A percentile compares a stretch with the other conserved stretches of the same genome.
Conservation (phyloP, 306 rosid genomes). For the Biancaea sappan region DNA sequence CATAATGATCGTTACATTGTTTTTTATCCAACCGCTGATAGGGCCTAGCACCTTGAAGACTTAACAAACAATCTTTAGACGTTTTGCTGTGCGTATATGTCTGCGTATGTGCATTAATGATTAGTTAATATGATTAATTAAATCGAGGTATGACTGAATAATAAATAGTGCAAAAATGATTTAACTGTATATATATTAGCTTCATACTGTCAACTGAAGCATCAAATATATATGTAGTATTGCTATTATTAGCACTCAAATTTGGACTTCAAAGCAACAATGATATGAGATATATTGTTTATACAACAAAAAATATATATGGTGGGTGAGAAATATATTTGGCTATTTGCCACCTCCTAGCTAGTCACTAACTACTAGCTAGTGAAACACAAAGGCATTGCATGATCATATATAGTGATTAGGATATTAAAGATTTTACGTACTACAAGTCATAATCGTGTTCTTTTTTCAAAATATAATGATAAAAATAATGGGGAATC, state of each 20-base stretch:
- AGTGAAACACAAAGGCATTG: not conserved
- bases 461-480: too few species aligned
- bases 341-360: constrained; percentile 6
- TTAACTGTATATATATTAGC: too few species aligned
- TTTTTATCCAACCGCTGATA: too few species aligned
- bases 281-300: too few species aligned
- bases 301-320: not conserved
- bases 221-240: not conserved
- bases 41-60: too few species aligned
- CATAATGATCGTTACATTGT: too few species aligned
- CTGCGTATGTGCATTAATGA: too few species aligned
- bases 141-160: too few species aligned
- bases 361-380: not conserved
- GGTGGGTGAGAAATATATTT: not conserved
- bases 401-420: not conserved
- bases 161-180: not conserved
- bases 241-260: not conserved
- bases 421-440: not conserved
- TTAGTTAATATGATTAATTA: too few species aligned
- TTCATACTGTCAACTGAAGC: too few species aligned
- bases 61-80: too few species aligned
- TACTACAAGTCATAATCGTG: not conserved
- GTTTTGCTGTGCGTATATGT: too few species aligned
- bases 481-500: constrained; percentile 23
- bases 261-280: not conserved